A percentile compares a stretch with the other conserved stretches of the same genome.
Evolutionary conservation across 192 early-diverging fungal species (phyloP).

Genomic region (Phlyctochytrium bullatum): DNA sequence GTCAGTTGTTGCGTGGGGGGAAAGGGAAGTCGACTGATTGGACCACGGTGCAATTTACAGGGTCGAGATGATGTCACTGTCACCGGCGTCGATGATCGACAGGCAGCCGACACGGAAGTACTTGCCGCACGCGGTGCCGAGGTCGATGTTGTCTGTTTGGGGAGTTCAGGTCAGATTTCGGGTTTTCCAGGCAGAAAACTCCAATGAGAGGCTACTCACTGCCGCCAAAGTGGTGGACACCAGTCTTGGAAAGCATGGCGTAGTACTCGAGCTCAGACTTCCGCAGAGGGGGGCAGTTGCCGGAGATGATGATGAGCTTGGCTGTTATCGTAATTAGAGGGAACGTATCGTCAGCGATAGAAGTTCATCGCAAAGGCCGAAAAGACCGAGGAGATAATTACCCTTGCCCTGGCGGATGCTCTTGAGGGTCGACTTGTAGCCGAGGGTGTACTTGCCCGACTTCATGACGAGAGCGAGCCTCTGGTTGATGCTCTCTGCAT

Average conservation of each 20-base stretch:
- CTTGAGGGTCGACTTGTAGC: conserved; percentile 99
- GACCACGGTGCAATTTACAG: no score
- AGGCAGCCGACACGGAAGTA: conserved; percentile 95
- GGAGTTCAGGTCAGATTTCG: no score
- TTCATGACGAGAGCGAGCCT: conserved; percentile 99
- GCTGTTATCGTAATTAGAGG: conserved; percentile 42
- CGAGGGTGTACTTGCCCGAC: conserved; percentile 96
- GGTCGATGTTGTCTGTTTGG: conserved; percentile 86
- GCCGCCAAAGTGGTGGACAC: conserved; percentile 99
- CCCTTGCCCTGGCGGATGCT: conserved; percentile 93
- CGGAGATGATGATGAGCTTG: conserved; percentile 99
- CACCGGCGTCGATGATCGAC: conserved; percentile 98
- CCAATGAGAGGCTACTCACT: conserved; percentile 66
- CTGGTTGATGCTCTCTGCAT: conserved; percentile 94
- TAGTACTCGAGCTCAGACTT: conserved; percentile 99
- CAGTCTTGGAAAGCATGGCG: conserved; percentile 99
- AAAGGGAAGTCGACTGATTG: no score
- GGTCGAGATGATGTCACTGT: conserved; percentile 81
- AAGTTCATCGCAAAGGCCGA: conserved; percentile 7
- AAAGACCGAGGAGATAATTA: conserved; percentile 36
- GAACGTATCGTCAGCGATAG: conserved; percentile 8
- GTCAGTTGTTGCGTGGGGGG: no score
- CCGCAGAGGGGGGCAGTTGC: conserved; percentile 98
- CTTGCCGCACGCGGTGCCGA: conserved; percentile 99
- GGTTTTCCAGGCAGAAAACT: no score